Conservation (phyloP, 306 rosid genomes). For the Cucurbita ficifolia region DNA sequence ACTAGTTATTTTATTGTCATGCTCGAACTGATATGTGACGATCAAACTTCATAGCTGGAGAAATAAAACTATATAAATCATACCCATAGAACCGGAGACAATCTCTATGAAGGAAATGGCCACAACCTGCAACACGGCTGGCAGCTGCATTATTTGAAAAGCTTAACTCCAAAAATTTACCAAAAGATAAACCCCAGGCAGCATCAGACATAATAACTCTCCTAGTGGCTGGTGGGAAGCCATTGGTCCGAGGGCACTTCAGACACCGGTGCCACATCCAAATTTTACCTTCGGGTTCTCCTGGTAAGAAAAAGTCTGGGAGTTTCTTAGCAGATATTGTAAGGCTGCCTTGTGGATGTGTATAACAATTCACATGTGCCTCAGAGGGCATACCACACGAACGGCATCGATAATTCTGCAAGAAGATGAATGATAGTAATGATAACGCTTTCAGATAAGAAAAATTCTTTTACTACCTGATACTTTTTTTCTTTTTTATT, state of each 20-base stretch:
- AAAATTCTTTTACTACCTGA: constrained; percentile 33
- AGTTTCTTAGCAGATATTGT: constrained; percentile 87
- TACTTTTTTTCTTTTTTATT: constrained; percentile 8
- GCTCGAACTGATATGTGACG: neutral
- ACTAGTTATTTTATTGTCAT: neutral
- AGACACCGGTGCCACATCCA: constrained; percentile 99
- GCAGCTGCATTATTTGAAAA: constrained; percentile 99
- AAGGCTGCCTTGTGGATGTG: constrained; percentile 92
- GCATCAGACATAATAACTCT: constrained; percentile 98
- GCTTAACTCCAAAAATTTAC: constrained; percentile 98
- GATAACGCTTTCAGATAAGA: neutral
- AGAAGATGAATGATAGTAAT: neutral
- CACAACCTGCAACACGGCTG: constrained; percentile 97
- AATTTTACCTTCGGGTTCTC: constrained; percentile 89
- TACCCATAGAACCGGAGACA: constrained; percentile 98
- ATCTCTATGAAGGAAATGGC: constrained; percentile 95
- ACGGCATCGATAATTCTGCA: constrained; percentile 63
- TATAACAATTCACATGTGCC: constrained; percentile 93
- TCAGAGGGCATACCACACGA: constrained; percentile 92
- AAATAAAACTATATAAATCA: neutral
- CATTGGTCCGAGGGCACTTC: constrained; percentile 72
- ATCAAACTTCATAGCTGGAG: neutral
- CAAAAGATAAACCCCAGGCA: constrained; percentile 98
- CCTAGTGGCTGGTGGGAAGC: constrained; percentile 92
- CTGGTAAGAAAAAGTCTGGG: constrained; percentile 55